Evolutionary conservation across 352 stramenopile genomes (phyloP).

Genomic region (Pythium folliculosum): DNA sequence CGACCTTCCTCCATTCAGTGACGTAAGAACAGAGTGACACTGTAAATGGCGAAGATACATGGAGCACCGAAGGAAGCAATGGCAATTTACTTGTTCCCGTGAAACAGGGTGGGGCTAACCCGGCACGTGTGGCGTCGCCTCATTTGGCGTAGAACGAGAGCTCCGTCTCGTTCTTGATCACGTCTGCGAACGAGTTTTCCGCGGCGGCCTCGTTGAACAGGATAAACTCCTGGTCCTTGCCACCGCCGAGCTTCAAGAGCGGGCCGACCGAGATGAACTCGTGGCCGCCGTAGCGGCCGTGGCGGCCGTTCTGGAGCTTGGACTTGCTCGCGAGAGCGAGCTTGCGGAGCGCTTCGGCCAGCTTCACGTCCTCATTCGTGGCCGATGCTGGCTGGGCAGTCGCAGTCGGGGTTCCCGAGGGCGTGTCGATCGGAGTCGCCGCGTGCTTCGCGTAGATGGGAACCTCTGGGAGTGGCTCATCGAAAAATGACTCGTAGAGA

Average conservation of each 20-base stretch:
- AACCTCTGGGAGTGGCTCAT: conserved; percentile 63
- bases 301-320: background rate
- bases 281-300: conserved; percentile 29
- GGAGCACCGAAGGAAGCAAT: too few relatives aligned
- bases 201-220: conserved; percentile 77
- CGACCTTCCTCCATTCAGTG: conserved; percentile 2
- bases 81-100: too few relatives aligned
- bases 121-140: too few relatives aligned
- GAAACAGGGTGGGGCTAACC: too few relatives aligned
- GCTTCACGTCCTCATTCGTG: background rate
- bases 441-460: conserved; percentile 43
- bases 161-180: conserved; percentile 80
- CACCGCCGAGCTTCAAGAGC: conserved; percentile 78
- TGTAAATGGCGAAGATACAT: too few relatives aligned
- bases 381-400: background rate
- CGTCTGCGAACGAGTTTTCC: conserved; percentile 69
- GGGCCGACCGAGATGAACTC: conserved; percentile 69
- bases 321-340: conserved; percentile 12
- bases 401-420: background rate
- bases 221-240: conserved; percentile 82
- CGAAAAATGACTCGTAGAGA: conserved; percentile 84
- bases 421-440: background rate
- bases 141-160: conserved; percentile 77
- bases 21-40: background rate
- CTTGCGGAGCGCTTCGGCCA: conserved; percentile 21